Percentiles rank a stretch among this genome's conserved stretches.
These are phyloP conservation scores for Lichtheimia corymbifera DNA, from an alignment of 371 early-diverging fungal genomes.

Conservation along the genomic window DNA sequence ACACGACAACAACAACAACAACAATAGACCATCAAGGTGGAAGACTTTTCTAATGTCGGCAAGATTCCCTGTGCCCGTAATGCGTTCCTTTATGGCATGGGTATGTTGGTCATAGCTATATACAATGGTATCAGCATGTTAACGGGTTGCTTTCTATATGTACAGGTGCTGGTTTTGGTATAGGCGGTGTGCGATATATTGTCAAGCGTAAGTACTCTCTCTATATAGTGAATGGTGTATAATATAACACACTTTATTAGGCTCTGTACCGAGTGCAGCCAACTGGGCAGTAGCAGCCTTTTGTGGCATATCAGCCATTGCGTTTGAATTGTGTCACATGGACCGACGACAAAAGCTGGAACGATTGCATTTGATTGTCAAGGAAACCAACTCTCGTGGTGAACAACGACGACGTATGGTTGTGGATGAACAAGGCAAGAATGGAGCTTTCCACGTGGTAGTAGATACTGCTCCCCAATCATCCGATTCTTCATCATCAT, in stretches of 20 bases:
- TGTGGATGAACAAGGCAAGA: conserved; percentile 35
- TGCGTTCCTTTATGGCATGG: conserved; percentile 48
- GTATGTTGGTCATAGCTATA: conserved; percentile 13
- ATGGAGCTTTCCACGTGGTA: conserved; percentile 41
- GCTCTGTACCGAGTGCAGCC: conserved; percentile 35
- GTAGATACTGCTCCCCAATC: conserved; percentile 28
- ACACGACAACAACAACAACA: not conserved
- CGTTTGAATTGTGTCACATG: conserved; percentile 51
- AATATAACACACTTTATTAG: conserved; percentile 5
- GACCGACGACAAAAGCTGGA: conserved; percentile 41
- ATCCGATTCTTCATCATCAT: not conserved
- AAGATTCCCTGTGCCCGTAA: conserved; percentile 53
- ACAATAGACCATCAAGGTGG: conserved; percentile 43
- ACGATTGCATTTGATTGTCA: conserved; percentile 39
- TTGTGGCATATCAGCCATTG: conserved; percentile 39
- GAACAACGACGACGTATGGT: conserved; percentile 16
- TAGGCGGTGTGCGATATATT: conserved; percentile 42
- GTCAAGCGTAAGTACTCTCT: conserved; percentile 25
- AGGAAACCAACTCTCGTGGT: conserved; percentile 39
- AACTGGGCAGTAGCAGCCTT: conserved; percentile 55
- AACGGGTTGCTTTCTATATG: not conserved
- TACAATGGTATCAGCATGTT: not conserved
- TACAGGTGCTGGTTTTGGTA: conserved; percentile 38
- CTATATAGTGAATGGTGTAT: not conserved
- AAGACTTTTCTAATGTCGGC: conserved; percentile 48